Evolutionary conservation across 2,329 filamentous ascomycete genomes (phyloP), one percentile per base, ranked within the genome.

Genomic region (Elsinoe arachidis): DNA sequence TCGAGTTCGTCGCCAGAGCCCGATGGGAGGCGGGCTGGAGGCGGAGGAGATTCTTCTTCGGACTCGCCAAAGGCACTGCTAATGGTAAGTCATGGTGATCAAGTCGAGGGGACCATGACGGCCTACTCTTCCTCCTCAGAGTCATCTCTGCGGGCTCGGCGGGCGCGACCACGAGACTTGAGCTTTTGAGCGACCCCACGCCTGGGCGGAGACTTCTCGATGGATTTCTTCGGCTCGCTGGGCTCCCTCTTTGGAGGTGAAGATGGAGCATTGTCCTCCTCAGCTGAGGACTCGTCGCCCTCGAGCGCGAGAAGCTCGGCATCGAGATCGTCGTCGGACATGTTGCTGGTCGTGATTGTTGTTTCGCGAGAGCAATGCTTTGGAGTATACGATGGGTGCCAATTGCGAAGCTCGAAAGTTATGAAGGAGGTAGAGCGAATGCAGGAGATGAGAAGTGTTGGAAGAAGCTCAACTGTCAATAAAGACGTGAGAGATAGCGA

Each of bases 261-360:
- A 47, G 82, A 80, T 37, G 74, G 78, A 63, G 78, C 76, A 66
- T 82, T 63, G 34, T 68, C 65, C 57, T 73, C 69, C 63, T 80
- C 78, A 61, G 78, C 77, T 53, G 76, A 78, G 60, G 75, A 74
- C 58, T 73, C 70, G 65, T 78, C 86, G 66, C 90, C 93, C 56
- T 91, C 93, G 63, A 97, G 84, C 68, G 89, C 91, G 63, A 97
- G 86, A 63, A 97, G 85, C 76, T 96, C 92, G 66, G 92, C 90
- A 70, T 97, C 92, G 64, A 96, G 81, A 58, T 76, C 74, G 62
- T 70, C 66, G 69, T 92, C 88, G 58, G 88, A 87, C 90, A 96
- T 95, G 67, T 79, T 39, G 35, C 15, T 39, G 52, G 1, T 49
- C 30, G 14, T 14, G 17, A 30, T 19, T 17, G 15, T 4, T 30